phyloP scores from a whole-genome alignment of 1,284 basidiomycete genomes.

The Ustilago curta region DNA sequence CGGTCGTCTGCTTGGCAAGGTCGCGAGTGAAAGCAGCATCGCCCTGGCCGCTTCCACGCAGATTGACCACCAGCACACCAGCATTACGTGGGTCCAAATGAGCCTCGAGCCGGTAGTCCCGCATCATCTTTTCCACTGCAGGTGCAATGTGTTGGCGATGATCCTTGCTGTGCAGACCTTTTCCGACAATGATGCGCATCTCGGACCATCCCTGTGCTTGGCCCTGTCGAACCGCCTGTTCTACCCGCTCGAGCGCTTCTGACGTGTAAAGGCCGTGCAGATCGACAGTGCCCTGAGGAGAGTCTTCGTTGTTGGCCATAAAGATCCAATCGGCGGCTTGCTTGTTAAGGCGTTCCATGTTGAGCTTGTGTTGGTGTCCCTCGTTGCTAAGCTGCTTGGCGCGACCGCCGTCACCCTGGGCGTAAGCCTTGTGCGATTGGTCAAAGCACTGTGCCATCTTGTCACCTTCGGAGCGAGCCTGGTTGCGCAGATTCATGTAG shows the following conservation, averaged over 20 bases:
- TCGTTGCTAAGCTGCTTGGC: constrained; percentile 87
- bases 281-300: constrained; percentile 70
- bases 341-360: constrained; percentile 84
- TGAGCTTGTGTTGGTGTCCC: constrained; percentile 83
- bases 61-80: constrained; percentile 86
- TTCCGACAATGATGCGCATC: constrained; percentile 86
- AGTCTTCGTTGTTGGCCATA: constrained; percentile 67
- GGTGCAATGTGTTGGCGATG: constrained; percentile 90
- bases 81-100: constrained; percentile 83
- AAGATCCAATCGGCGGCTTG: constrained; percentile 93
- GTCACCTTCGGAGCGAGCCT: constrained; percentile 64
- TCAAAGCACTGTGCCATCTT: constrained; percentile 66
- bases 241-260: constrained; percentile 73
- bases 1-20: constrained; percentile 59
- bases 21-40: constrained; percentile 61
- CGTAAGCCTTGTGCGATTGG: constrained; percentile 74
- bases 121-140: constrained; percentile 88
- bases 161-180: constrained; percentile 83
- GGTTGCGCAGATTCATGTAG: constrained; percentile 63
- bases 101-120: constrained; percentile 81
- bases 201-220: constrained; percentile 77
- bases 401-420: constrained; percentile 78
- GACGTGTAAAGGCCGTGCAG: constrained; percentile 93
- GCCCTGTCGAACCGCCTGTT: constrained; percentile 77
- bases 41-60: constrained; percentile 73